Percentiles rank a stretch among this genome's conserved stretches.
These are phyloP conservation scores for Theileria parva DNA, from an alignment of 169 alveolate genomes.

Conservation along the genomic window DNA sequence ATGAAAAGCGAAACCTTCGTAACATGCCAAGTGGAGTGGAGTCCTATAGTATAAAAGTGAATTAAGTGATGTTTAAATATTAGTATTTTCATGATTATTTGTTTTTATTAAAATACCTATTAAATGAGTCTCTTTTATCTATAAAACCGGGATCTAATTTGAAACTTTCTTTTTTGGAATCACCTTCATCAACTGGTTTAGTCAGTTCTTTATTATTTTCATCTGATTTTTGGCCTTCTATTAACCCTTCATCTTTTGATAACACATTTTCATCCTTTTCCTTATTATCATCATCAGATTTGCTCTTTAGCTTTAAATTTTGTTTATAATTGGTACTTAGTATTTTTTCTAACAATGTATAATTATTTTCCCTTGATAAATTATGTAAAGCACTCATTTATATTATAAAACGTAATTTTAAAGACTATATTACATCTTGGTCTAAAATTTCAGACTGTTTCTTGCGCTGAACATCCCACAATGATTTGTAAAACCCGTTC, in stretches of 20 bases:
- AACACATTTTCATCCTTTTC: neutral
- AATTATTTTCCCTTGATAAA: conserved; percentile 10
- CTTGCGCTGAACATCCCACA: conserved; percentile 72
- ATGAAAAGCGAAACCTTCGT: conserved; percentile 18
- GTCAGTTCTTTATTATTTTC: neutral
- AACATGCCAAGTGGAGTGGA: conserved; percentile 63
- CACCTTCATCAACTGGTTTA: neutral
- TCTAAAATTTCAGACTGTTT: conserved; percentile 8
- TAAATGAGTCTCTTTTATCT: conserved; percentile 25
- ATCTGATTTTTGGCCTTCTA: neutral
- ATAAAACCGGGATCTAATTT: conserved; percentile 11
- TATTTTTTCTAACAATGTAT: neutral
- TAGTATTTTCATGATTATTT: neutral
- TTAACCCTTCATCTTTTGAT: neutral
- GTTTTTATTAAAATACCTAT: conserved; percentile 4
- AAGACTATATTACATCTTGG: neutral
- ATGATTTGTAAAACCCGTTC: conserved; percentile 68
- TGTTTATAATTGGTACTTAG: neutral
- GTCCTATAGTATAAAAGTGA: conserved; percentile 30
- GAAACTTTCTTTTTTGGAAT: neutral
- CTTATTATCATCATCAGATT: neutral
- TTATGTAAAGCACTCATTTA: conserved; percentile 19
- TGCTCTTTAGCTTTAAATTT: neutral
- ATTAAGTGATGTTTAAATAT: neutral
- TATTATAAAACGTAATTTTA: neutral